Evolutionary conservation across 352 stramenopile species (phyloP), one percentile per base, ranked within the genome.

Genomic region (Hyaloperonospora arabidopsidis): DNA sequence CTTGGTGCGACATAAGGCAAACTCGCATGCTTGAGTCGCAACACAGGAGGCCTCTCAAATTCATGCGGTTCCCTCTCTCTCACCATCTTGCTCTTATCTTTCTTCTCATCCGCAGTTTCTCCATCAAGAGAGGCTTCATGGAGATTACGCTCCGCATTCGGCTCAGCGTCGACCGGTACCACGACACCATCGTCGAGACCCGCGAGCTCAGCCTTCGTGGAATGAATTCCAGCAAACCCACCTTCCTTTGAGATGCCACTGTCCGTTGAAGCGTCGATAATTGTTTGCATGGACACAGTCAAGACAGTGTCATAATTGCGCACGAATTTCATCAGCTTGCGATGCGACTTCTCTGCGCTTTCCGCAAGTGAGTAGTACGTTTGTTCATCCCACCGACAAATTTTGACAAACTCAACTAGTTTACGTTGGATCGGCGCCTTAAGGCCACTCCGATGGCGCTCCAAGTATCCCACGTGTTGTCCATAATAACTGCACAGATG

Each of bases 321-420:
- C 10, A 99, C 74, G 49, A 98, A 93, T 71, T 98, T 98, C 84
- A 97, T 97, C n/a, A 99, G 67, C 67, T 98, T 98, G 32, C 93
- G 82, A 63, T 99, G 96, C 34, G 97, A 98, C 60, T 98, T 98
- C 56, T 99, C 93, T 0, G 93, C 93, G 5, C 95, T 98, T 52
- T 98, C 97, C 10, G 92, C 93, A 18, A 99, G 71, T 35, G 97
- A 97, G 77, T 99, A 99, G 67, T 99, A 99, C 21, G 95, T 98
- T 68, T 99, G 97, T 54, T 99, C 96, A 63, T 99, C 97, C 97
- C 97, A 99, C 48, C 97, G 97, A 28, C 85, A 93, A 28, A 99
- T 89, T 59, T 98, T 98, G 29, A 97, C 87, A 71, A 99, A 97
- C 51, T 99, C 95, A 63, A 97, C 89, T 4, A 99, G 61, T 62